Evolutionary conservation across 2,329 filamentous ascomycete genomes (phyloP), one percentile per base, ranked within the genome.

Genomic region (Curvularia lunata): DNA sequence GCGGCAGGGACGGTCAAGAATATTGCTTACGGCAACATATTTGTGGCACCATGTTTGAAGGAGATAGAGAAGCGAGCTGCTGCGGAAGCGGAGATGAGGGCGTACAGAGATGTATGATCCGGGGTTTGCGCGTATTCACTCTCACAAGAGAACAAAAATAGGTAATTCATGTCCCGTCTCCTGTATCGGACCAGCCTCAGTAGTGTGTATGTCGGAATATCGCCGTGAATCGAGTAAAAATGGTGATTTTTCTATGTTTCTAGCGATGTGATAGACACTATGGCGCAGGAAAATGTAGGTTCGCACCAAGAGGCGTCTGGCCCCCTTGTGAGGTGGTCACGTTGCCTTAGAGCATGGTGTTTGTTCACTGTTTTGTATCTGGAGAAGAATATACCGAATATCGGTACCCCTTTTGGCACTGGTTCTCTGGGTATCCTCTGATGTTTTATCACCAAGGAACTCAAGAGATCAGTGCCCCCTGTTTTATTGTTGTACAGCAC

Each of bases 1-100:
- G 79, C 80, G 4, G 49, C 73, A 4, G 77, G 79, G 1, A 87
- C 85, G 0, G 65, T 81, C 3, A 77, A 77, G 62, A 81, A 82
- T 2, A 78, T 81, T 0, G 61, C 78, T 27, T 78, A 75, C 1
- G 83, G 84, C 1, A 75, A 81, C 25, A 58, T 87, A 28, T 83
- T 86, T 63, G 77, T 80, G 56, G 84, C 84, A 5, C 84, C 84
- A 16, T 86, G 84, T 70, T 64, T 86, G 40, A 58, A 65, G 10
- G 68, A 71, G 49, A 67, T 72, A 56, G 70, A 70, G 46, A 68
- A 62, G 45, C 52, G 41, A 23, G 50, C 41, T 16, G 23, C 40
- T 13, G 30, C n/a, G n/a, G 50, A 45, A 38, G 50, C 41, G 30
- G 41, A 34, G 5, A 12, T 25, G 21, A 38, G 30, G 10, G 27